Evolutionary conservation across 192 early-diverging fungal genomes (phyloP).

Genomic region (Globomyces pollinis-pini): DNA sequence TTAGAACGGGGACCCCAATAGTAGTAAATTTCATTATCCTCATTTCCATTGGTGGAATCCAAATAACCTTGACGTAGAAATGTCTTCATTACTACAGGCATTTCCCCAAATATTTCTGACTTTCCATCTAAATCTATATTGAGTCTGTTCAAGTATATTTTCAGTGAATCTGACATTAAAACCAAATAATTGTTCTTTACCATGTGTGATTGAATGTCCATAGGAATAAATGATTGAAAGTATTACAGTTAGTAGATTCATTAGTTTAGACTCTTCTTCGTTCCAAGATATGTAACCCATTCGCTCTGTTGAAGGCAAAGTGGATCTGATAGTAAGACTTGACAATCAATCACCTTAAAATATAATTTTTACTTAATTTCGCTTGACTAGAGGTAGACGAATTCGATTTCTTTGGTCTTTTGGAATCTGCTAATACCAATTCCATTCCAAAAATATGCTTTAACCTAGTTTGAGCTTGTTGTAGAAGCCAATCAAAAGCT

Average conservation of each 20-base stretch:
- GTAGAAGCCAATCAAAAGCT: neutral
- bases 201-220: neutral
- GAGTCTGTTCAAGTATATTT: neutral
- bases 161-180: neutral
- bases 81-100: neutral
- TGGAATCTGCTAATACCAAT: neutral
- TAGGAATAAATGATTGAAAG: neutral
- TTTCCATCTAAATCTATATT: neutral
- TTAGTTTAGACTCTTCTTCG: neutral
- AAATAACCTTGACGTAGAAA: neutral
- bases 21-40: neutral
- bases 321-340: too few relatives aligned
- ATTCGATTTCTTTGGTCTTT: neutral
- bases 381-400: neutral
- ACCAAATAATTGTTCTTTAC: neutral
- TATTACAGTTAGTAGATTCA: neutral
- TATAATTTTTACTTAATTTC: neutral
- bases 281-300: neutral
- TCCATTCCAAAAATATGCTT: neutral
- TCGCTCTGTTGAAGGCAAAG: neutral
- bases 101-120: neutral
- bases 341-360: neutral
- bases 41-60: neutral
- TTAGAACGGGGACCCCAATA: neutral
- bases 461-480: neutral